A percentile compares a stretch with the other conserved stretches of the same genome.
phyloP scores from a whole-genome alignment of 257 asterid species.

The Nyctanthes arbortristis region DNA sequence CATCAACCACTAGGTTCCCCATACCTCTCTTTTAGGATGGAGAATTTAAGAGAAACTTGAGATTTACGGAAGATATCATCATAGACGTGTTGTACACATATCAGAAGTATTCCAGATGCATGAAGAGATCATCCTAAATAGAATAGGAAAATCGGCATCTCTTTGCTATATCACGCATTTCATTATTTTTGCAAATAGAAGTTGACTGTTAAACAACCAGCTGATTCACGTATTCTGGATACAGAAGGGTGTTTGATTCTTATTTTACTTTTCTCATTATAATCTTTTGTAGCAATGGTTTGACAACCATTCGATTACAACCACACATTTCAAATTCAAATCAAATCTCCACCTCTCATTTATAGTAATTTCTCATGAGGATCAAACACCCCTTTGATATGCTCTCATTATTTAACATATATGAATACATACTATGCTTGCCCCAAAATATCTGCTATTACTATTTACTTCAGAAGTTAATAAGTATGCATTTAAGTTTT shows the following conservation, averaged over 20 bases:
- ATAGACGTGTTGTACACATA: background rate
- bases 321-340: no score
- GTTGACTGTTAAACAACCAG: background rate
- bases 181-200: background rate
- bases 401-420: background rate
- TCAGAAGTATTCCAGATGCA: background rate
- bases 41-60: background rate
- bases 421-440: background rate
- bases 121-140: background rate
- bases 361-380: no score
- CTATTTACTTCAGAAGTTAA: background rate
- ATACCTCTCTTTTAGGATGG: background rate
- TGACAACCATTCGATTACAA: no score
- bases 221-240: background rate
- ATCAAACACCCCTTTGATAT: no score
- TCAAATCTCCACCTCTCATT: no score
- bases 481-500: background rate
- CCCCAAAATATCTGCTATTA: background rate
- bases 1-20: background rate
- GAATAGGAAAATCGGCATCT: background rate
- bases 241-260: no score
- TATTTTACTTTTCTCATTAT: no score
- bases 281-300: no score
- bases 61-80: background rate
- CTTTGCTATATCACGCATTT: background rate